Evolutionary conservation across 345 rosid species (phyloP), one percentile per base, ranked within the genome.

Genomic region (Eucalyptus albens): DNA sequence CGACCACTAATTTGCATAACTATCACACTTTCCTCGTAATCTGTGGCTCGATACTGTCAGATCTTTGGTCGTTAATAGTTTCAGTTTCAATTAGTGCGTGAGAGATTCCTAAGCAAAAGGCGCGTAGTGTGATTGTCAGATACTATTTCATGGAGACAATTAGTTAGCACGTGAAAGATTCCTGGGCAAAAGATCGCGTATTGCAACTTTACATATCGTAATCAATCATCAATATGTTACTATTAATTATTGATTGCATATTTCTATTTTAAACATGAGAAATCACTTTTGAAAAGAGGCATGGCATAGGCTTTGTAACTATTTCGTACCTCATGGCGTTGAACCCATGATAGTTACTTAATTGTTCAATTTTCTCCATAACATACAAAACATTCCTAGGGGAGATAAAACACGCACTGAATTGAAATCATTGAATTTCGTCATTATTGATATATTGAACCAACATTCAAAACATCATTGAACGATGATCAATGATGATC

Each of bases 31-130:
- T 37, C 27, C 15, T 37, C 0, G 4, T 24, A 77, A 37, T 77
- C 0, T 2, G 45, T 37, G 15, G 47, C 19, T 33, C 26, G 1
- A 69, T 33, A 69, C 2, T 33, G 0, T 69, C 0, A 19, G 14
- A 17, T 69, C 8, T 69, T 3, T 37, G 0, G 8, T 37, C 5
- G 0, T 10, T 33, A 9, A 77, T 21, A 9, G 45, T 37, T 33
- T 24, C 3, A 1, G 2, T 69, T 69, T 69, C 42, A 5, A 33
- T 69, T 19, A 72, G 83, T 15, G 5, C 27, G 14, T 72, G 83
- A 72, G 22, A 72, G 9, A 37, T 72, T 19, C 5, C 83, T 21
- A 37, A 2, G 15, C 82, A 19, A 72, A 19, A 72, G 21, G 5
- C 3, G 45, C 4, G 26, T 33, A 31, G 42, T 9, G 80, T 0